Base-by-base conservation (phyloP, 1,139 yeast species). In the Tardiomyces depauwii region DNA sequence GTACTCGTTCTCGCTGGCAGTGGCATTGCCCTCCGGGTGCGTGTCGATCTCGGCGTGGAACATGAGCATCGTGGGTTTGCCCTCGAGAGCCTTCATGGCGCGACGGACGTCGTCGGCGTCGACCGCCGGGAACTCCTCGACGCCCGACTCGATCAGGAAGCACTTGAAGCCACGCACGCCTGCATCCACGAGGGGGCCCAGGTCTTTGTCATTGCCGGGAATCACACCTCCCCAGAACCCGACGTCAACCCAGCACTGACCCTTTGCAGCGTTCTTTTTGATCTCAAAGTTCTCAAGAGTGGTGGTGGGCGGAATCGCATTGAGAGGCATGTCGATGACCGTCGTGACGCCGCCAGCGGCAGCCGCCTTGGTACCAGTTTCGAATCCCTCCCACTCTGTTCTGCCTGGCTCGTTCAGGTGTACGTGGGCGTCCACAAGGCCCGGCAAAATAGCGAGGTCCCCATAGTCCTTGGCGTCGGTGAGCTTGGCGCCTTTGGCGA, bases 151-250 rank as follows among this genome's bases (percentile, higher is more conserved):
- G 56, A 88, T 86, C 68, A 88, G 67, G 57, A 89, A 89, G 33
- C 95, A 91, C 62, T 88, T 88, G 68, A 88, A 88, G 0, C 96
- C 96, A 46, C 95, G 72, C 2, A 88, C 95, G 42, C 96, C 96
- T 58, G 85, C 81, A 48, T 77, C 65, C 49, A 87, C 80, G 54
- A 89, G 72, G 0, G 95, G 95, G 21, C 74, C 69, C 53, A 88
- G 70, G 53, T 85, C 80, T 12, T 73, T 67, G 18, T 55, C 62
- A 62, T 89, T 89, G 48, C 73, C 74, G 3, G 96, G 97, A 38
- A 89, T 76, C 52, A 88, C 68, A 0, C 96, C 97, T 46, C 96
- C 97, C 96, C 96, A 89, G 63, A 89, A 88, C 0, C 88, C 96
- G 12, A 85, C 88, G 59, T 89, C 96, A 36, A 85, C 93, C 94